Evolutionary conservation across 2,329 filamentous ascomycete genomes (phyloP).

Genomic region (Xylaria sp.): DNA sequence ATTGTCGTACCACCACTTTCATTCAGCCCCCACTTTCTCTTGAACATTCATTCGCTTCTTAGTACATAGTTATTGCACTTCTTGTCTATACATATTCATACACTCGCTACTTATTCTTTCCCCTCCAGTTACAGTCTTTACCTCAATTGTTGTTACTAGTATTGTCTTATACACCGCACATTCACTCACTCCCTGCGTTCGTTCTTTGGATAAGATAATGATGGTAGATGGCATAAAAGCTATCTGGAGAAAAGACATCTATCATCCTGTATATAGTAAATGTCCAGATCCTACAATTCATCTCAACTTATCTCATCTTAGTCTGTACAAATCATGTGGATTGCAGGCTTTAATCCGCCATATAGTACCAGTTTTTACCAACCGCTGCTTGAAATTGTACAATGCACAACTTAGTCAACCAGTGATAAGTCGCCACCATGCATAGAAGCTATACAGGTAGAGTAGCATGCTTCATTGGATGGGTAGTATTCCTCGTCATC

Average conservation of each 20-base stretch:
- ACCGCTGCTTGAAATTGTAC: too few relatives aligned
- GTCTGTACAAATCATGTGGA: neutral
- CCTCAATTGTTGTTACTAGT: neutral
- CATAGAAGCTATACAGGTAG: neutral
- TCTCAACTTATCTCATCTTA: neutral
- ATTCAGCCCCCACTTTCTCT: neutral
- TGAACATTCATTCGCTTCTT: constrained; percentile 15
- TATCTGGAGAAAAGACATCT: neutral
- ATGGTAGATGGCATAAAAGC: neutral
- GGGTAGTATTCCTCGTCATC: neutral
- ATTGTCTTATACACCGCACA: neutral
- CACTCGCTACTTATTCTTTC: neutral
- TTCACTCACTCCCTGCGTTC: constrained; percentile 11
- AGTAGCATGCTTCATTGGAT: neutral
- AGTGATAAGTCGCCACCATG: neutral
- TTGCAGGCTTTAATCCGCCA: neutral
- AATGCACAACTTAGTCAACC: neutral
- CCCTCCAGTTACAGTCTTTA: neutral
- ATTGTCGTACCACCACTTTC: neutral
- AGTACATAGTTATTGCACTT: constrained; percentile 24
- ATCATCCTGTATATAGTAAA: constrained; percentile 28
- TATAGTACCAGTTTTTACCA: neutral
- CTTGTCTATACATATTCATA: neutral
- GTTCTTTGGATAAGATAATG: constrained; percentile 8
- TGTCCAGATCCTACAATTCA: constrained; percentile 2